phyloP scores from a whole-genome alignment of 1,139 yeast genomes.

The Kurtzmaniella quercitrusa region DNA sequence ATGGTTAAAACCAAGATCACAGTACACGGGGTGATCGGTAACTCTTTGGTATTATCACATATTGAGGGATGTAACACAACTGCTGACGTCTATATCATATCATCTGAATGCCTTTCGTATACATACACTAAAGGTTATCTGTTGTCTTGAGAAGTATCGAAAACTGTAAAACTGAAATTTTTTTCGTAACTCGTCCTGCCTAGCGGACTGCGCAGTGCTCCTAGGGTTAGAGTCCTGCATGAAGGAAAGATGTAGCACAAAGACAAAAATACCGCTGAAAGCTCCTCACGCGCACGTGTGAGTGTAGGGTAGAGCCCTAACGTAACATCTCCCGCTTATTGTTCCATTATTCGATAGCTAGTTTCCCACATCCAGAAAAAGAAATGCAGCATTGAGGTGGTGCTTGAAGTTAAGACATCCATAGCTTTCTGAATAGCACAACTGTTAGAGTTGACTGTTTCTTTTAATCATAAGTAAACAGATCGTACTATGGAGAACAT shows the following conservation, averaged over 20 bases:
- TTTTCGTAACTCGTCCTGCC: constrained; percentile 7
- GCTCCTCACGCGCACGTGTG: neutral
- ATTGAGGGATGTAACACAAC: neutral
- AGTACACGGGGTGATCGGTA: too few species aligned
- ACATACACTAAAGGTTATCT: constrained; percentile 14
- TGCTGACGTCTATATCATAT: neutral
- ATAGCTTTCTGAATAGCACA: neutral
- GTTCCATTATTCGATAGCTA: neutral
- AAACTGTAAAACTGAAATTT: constrained; percentile 10
- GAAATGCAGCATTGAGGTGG: neutral
- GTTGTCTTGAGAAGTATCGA: constrained; percentile 9
- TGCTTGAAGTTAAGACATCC: neutral
- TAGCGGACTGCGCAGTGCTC: constrained; percentile 1
- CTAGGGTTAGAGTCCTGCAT: neutral
- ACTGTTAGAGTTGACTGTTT: too few species aligned
- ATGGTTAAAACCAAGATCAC: too few species aligned
- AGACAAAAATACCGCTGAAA: neutral
- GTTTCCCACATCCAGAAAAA: neutral
- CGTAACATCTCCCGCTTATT: neutral
- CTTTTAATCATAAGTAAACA: too few species aligned
- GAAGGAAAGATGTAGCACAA: neutral
- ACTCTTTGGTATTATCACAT: neutral
- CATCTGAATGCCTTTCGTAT: neutral
- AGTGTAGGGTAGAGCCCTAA: neutral
- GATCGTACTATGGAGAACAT: constrained; percentile 64